Percentiles rank a stretch among this genome's conserved stretches.
Evolutionary conservation across 805 yeast species (phyloP).

Genomic region (Wickerhamiella shivajii): DNA sequence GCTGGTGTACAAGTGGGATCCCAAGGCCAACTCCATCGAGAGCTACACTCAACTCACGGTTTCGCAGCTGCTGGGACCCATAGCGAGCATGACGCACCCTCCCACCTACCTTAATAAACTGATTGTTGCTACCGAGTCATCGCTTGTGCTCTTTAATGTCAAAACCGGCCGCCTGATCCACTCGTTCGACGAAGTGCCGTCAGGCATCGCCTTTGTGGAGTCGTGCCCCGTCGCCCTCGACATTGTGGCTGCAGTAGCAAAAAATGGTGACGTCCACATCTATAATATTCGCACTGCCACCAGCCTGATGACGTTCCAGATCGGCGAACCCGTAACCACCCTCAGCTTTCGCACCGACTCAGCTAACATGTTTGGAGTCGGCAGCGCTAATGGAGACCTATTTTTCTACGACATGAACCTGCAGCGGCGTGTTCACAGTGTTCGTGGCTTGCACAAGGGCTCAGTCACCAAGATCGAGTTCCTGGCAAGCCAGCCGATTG

Average conservation of each 20-base stretch:
- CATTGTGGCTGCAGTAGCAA: conserved; percentile 61
- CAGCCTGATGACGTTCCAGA: conserved; percentile 33
- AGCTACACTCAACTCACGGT: conserved; percentile 49
- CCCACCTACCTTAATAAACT: conserved; percentile 88
- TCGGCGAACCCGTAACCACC: conserved; percentile 33
- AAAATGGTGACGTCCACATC: conserved; percentile 48
- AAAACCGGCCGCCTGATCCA: conserved; percentile 61
- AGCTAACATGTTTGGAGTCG: conserved; percentile 65
- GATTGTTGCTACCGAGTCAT: conserved; percentile 59
- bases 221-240: conserved; percentile 73
- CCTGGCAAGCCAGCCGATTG: conserved; percentile 80
- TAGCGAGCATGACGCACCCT: conserved; percentile 61
- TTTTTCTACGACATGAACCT: conserved; percentile 70
- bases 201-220: conserved; percentile 55
- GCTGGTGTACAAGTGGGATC: conserved; percentile 39
- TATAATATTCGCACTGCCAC: conserved; percentile 56
- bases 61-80: conserved; percentile 51
- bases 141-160: conserved; percentile 52
- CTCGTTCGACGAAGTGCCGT: conserved; percentile 36
- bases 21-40: conserved; percentile 39
- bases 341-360: conserved; percentile 87
- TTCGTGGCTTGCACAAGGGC: conserved; percentile 64
- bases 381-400: conserved; percentile 66
- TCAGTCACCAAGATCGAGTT: conserved; percentile 65
- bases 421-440: conserved; percentile 57